Evolutionary conservation across 768 basidiomycete species (phyloP).

Genomic region (Pleurotus tuoliensis): DNA sequence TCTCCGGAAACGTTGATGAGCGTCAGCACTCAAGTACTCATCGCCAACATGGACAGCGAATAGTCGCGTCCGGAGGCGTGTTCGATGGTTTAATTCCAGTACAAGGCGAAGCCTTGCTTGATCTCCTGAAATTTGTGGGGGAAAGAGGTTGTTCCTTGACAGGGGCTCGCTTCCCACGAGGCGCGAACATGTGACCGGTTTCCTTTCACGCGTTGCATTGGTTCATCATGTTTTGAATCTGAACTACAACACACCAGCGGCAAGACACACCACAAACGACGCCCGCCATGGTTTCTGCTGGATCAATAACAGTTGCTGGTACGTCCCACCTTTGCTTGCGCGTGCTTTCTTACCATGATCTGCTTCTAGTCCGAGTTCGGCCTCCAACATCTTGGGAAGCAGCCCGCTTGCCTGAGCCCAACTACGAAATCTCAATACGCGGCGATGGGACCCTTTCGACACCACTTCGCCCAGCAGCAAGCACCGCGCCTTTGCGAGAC

Average conservation of each 20-base stretch:
- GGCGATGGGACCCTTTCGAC: conserved; percentile 85
- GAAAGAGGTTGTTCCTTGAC: too few relatives aligned
- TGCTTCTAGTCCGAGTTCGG: conserved; percentile 75
- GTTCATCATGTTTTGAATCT: conserved; percentile 13
- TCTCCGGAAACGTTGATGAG: neutral
- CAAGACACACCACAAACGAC: conserved; percentile 11
- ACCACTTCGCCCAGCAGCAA: conserved; percentile 47
- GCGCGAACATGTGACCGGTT: conserved; percentile 26
- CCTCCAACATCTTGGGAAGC: conserved; percentile 86
- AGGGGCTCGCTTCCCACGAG: neutral
- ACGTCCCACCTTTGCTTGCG: conserved; percentile 15
- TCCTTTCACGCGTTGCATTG: conserved; percentile 21
- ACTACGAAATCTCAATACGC: conserved; percentile 66
- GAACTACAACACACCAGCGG: conserved; percentile 25
- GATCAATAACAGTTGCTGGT: conserved; percentile 88
- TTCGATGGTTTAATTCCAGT: too few relatives aligned
- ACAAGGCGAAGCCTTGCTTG: too few relatives aligned
- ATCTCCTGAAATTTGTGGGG: too few relatives aligned
- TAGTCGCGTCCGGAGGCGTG: too few relatives aligned
- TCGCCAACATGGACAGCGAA: too few relatives aligned
- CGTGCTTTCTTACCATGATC: conserved; percentile 13
- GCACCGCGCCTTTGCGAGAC: conserved; percentile 61
- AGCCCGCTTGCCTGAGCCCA: conserved; percentile 74
- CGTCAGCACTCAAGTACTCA: too few relatives aligned
- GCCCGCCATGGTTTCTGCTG: conserved; percentile 69